Evolutionary conservation across 768 basidiomycete species (phyloP).

Genomic region (Boletellus ananas): DNA sequence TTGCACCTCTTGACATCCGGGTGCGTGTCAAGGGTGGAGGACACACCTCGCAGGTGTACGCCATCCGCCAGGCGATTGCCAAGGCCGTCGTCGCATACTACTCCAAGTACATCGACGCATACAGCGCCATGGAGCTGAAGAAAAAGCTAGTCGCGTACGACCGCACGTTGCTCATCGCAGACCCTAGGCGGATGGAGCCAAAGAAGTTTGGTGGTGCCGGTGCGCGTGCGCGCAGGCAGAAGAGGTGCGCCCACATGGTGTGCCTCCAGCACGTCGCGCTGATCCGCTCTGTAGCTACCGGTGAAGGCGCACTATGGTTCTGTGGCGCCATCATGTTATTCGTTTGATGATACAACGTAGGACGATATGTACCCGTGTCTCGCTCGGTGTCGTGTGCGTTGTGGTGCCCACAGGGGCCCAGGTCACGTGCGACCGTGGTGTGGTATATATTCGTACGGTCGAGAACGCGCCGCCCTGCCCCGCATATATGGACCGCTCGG

Average conservation of each 20-base stretch:
- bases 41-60: constrained; percentile 98
- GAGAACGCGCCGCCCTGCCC: background rate
- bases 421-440: constrained; percentile 11
- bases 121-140: constrained; percentile 95
- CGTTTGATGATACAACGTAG: constrained; percentile 34
- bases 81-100: constrained; percentile 98
- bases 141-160: constrained; percentile 97
- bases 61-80: constrained; percentile 97
- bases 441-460: background rate
- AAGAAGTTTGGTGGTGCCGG: constrained; percentile 99
- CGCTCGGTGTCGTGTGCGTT: no score
- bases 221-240: constrained; percentile 98
- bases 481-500: constrained; percentile 19
- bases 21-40: constrained; percentile 99
- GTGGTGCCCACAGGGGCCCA: no score
- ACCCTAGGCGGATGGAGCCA: constrained; percentile 97
- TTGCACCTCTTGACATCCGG: constrained; percentile 87
- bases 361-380: constrained; percentile 22
- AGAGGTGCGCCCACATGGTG: constrained; percentile 53
- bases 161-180: constrained; percentile 83
- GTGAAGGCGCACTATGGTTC: constrained; percentile 31
- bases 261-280: constrained; percentile 7
- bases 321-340: constrained; percentile 45
- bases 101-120: constrained; percentile 98
- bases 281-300: constrained; percentile 60